phyloP scores from a whole-genome alignment of 2,329 filamentous ascomycete genomes.

The Mycocentrospora acerina region DNA sequence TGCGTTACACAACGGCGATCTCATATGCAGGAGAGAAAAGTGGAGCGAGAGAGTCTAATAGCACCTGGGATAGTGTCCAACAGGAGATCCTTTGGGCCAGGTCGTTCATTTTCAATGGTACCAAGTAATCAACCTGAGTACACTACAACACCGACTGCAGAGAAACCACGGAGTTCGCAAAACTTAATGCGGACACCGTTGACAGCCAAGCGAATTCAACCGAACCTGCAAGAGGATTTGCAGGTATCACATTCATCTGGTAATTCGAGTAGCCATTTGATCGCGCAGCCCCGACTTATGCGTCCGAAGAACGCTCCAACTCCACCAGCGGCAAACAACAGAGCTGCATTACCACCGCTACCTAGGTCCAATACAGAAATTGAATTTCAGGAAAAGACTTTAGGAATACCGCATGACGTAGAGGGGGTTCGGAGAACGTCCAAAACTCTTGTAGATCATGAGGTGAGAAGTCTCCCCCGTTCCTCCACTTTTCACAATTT shows the following conservation, averaged over 20 bases:
- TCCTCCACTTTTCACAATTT: slow-evolving; percentile 32
- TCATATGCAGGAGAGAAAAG: slow-evolving; percentile 20
- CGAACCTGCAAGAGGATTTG: slow-evolving; percentile 6
- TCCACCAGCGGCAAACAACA: slow-evolving; percentile 5
- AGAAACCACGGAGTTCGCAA: slow-evolving; percentile 21
- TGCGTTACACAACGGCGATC: slow-evolving; percentile 15
- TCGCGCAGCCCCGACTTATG: slow-evolving; percentile 16
- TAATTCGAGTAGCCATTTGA: slow-evolving; percentile 3
- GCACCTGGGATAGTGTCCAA: slow-evolving; percentile 10
- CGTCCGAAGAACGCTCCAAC: slow-evolving; percentile 17
- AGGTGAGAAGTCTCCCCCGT: slow-evolving; percentile 38
- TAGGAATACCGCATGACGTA: slow-evolving; percentile 22
- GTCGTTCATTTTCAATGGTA: slow-evolving; percentile 1
- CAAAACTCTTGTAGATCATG: slow-evolving; percentile 21
- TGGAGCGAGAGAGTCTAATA: slow-evolving; percentile 21
- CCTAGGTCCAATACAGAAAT: slow-evolving; percentile 17
- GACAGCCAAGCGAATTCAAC: slow-evolving; percentile 15
- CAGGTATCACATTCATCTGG: slow-evolving; percentile 1
- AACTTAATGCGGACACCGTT: slow-evolving; percentile 18
- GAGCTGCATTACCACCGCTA: slow-evolving; percentile 5
- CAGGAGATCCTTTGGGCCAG: slow-evolving; percentile 20
- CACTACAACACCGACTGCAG: slow-evolving; percentile 14
- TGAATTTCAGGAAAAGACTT: slow-evolving; percentile 19
- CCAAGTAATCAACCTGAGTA: slow-evolving; percentile 19
- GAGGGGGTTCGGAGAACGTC: slow-evolving; percentile 24